phyloP scores from a whole-genome alignment of 1,284 basidiomycete species.

The Pyrrhoderma noxium region DNA sequence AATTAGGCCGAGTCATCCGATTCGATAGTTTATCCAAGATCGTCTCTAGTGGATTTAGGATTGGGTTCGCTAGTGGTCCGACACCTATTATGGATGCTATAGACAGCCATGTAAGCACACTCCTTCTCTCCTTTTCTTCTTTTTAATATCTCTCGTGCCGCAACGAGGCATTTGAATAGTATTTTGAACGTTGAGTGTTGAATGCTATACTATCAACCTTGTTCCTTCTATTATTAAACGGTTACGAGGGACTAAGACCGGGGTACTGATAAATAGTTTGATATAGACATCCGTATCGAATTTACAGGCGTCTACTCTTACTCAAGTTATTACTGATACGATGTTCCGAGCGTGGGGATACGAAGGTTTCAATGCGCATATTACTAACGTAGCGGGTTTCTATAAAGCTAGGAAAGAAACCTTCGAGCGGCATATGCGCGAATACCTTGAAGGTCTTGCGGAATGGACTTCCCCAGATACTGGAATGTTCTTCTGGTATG shows the following conservation, averaged over 20 bases:
- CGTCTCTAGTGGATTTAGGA: slow-evolving; percentile 70
- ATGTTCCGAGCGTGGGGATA: slow-evolving; percentile 75
- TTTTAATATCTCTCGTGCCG: no score
- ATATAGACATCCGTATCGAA: slow-evolving; percentile 62
- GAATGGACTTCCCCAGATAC: slow-evolving; percentile 84
- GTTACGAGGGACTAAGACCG: no score
- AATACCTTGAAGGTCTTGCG: slow-evolving; percentile 44
- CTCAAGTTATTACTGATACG: slow-evolving; percentile 70
- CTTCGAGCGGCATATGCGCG: slow-evolving; percentile 73
- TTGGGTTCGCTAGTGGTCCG: slow-evolving; percentile 83
- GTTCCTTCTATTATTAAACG: no score
- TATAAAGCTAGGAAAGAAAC: slow-evolving; percentile 74
- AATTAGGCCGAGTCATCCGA: slow-evolving; percentile 70
- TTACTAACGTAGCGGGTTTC: slow-evolving; percentile 63
- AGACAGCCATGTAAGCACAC: slow-evolving; percentile 52
- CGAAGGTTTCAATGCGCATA: slow-evolving; percentile 73
- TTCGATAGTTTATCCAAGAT: slow-evolving; percentile 90
- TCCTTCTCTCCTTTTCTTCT: slow-evolving; percentile 8
- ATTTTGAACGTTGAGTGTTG: slow-evolving; percentile 9
- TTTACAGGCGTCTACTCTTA: slow-evolving; percentile 71
- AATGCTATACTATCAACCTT: no score
- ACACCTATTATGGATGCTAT: slow-evolving; percentile 66
- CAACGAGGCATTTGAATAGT: no score
- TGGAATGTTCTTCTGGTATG: slow-evolving; percentile 87
- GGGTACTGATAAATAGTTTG: no score